Evolutionary conservation across 352 stramenopile species (phyloP), one percentile per base, ranked within the genome.

Genomic region (Globisporangium lucens): DNA sequence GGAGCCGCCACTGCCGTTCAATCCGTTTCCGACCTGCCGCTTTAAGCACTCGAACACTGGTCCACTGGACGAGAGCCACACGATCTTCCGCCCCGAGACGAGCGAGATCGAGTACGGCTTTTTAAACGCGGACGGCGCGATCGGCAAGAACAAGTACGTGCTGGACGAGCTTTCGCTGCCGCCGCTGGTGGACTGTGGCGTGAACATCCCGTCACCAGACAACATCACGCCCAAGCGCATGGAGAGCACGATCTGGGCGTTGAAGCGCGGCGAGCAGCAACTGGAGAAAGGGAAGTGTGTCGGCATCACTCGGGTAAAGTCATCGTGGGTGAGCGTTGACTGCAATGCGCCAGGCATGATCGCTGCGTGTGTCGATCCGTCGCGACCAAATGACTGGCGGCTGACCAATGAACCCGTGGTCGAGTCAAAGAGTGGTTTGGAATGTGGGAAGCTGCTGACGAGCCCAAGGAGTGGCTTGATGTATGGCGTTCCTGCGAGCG

Each of bases 91-190:
- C 8, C 87, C 87, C 10, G 74, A 93, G 75, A 94, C 85, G 27
- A 95, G 87, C 55, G 87, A 95, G 65, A 95, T 95, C 41, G 79
- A 91, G 66, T 94, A 94, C 29, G 87, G 75, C 0, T 91, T 94
- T 62, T 69, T 95, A 33, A 95, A 95, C 62, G 85, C 87, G 3
- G 78, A 87, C 63, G 87, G 87, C 10, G 75, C 91, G 43, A 58
- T 95, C 33, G 87, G 87, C 20, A 70, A 56, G 13, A 93, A 95
- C 70, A 72, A 81, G 47, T 74, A 90, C 63, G 61, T 95, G 49
- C 64, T 95, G 24, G 76, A 93, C 56, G 85, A 95, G 41, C 74
- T 79, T 33, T 77, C 79, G 35, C 72, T 95, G 49, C 87, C 87
- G 15, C 74, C 75, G 13, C 63, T 93, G 65, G 65, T 85, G 41